phyloP scores from a whole-genome alignment of 1,284 basidiomycete species.

The Malassezia cuniculi region DNA sequence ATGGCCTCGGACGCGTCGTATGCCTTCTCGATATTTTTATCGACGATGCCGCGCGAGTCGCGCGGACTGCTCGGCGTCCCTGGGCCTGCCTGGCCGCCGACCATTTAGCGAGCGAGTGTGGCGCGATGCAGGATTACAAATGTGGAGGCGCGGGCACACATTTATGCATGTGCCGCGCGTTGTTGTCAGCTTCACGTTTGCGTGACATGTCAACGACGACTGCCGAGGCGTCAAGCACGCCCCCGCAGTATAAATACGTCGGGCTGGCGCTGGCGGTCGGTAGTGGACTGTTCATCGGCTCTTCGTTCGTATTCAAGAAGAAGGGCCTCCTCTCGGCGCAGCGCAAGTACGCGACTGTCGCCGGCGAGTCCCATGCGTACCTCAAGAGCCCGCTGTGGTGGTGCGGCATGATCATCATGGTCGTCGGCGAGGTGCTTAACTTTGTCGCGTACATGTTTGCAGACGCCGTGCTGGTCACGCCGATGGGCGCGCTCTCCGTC shows the following conservation, averaged over 20 bases:
- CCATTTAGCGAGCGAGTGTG: too few species aligned
- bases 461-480: constrained; percentile 82
- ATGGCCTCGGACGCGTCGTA: background rate
- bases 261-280: constrained; percentile 64
- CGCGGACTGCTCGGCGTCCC: too few species aligned
- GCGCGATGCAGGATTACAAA: too few species aligned
- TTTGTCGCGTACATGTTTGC: constrained; percentile 69
- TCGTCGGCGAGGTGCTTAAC: constrained; percentile 25
- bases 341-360: constrained; percentile 50
- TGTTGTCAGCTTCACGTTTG: too few species aligned
- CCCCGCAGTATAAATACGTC: constrained; percentile 48
- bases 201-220: too few species aligned
- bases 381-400: constrained; percentile 49
- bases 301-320: constrained; percentile 86
- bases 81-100: too few species aligned
- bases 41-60: too few species aligned
- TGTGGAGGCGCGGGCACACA: too few species aligned
- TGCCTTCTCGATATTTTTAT: too few species aligned
- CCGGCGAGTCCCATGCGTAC: constrained; percentile 88
- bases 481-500: constrained; percentile 86
- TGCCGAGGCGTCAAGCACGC: too few species aligned
- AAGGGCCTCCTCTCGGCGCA: constrained; percentile 48
- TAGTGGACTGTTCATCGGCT: constrained; percentile 78
- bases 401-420: constrained; percentile 43
- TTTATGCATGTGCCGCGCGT: too few species aligned